A percentile compares a stretch with the other conserved stretches of the same genome.
These are phyloP conservation scores for Zymoseptoria brevis DNA, from an alignment of 2,329 filamentous ascomycete genomes.

Conservation along the genomic window DNA sequence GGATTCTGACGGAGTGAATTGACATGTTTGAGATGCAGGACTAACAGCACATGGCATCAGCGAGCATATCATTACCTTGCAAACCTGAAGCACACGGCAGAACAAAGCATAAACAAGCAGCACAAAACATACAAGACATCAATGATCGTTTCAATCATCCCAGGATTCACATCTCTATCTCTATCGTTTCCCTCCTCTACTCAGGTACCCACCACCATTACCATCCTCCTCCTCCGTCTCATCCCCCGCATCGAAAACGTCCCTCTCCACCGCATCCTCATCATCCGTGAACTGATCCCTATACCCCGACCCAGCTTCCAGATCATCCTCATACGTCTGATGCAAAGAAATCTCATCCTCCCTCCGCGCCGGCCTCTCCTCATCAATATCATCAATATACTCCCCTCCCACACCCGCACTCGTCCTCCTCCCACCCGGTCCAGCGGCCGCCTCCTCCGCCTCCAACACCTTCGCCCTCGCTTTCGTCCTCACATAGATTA, in stretches of 20 bases:
- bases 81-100: no score
- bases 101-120: no score
- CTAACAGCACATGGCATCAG: no score
- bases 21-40: no score
- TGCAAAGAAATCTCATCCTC: constrained; percentile 46
- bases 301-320: constrained; percentile 34
- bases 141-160: no score
- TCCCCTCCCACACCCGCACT: constrained; percentile 30
- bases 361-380: constrained; percentile 38
- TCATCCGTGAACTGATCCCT: constrained; percentile 37
- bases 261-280: constrained; percentile 36
- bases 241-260: constrained; percentile 40
- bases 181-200: background rate
- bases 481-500: constrained; percentile 66
- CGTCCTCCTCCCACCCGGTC: constrained; percentile 14
- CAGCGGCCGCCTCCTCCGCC: constrained; percentile 37
- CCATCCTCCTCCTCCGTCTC: constrained; percentile 28
- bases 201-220: background rate
- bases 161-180: no score
- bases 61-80: no score
- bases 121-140: no score
- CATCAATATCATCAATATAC: constrained; percentile 40
- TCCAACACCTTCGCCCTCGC: constrained; percentile 43
- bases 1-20: no score
- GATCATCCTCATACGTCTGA: constrained; percentile 47